These are phyloP conservation scores for Kwoniella botswanensis DNA, from an alignment of 768 basidiomycete genomes.

Conservation along the genomic window DNA sequence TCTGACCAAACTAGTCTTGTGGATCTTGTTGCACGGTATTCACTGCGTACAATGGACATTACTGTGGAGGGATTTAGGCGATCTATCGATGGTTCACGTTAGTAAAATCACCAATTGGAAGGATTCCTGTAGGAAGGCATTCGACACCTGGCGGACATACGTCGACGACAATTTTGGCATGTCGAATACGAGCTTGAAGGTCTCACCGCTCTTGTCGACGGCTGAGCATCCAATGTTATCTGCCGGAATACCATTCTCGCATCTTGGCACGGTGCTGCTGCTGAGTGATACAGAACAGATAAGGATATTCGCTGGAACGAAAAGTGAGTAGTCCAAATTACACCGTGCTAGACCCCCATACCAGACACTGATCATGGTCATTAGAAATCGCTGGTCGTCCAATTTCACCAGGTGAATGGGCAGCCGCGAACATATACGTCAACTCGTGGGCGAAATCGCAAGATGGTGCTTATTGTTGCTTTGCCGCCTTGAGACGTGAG, in stretches of 20 bases:
- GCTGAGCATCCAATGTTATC: slow-evolving; percentile 15
- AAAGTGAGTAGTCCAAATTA: slow-evolving; percentile 16
- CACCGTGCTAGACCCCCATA: neutral
- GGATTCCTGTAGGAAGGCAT: slow-evolving; percentile 22
- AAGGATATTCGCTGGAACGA: slow-evolving; percentile 30
- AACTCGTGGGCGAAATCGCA: slow-evolving; percentile 30
- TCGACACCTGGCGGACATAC: slow-evolving; percentile 24
- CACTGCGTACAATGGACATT: slow-evolving; percentile 30
- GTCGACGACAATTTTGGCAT: slow-evolving; percentile 15
- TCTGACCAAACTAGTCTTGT: slow-evolving; percentile 17
- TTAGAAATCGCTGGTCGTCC: slow-evolving; percentile 29
- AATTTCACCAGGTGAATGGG: slow-evolving; percentile 30
- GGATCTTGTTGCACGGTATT: slow-evolving; percentile 30
- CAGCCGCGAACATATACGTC: slow-evolving; percentile 29
- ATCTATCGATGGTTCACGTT: slow-evolving; percentile 32
- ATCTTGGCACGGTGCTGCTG: slow-evolving; percentile 27
- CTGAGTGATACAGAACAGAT: slow-evolving; percentile 34
- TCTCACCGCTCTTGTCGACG: neutral
- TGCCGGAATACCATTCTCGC: slow-evolving; percentile 27
- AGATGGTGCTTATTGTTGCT: slow-evolving; percentile 23
- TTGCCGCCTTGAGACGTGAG: slow-evolving; percentile 24
- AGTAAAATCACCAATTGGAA: slow-evolving; percentile 30
- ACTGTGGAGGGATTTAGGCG: slow-evolving; percentile 33
- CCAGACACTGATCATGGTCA: neutral
- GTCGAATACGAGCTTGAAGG: neutral